Base-by-base conservation (phyloP, 106 monocot species). In the Agapanthus africanus region DNA sequence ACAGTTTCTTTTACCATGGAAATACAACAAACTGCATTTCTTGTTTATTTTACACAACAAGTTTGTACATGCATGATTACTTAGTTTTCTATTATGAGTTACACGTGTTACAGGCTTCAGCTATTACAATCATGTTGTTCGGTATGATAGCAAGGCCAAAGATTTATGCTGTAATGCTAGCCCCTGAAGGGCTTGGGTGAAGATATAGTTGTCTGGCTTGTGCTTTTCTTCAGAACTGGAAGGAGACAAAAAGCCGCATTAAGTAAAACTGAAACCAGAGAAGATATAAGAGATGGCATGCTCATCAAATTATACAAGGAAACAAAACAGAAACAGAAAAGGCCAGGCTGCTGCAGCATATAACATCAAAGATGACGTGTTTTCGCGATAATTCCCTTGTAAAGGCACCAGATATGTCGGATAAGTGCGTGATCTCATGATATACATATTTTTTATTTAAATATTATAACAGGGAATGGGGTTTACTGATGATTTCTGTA, bases 211-310 rank as follows among this genome's bases (percentile, higher is more conserved):
- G 62, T 25, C 54, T 71, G 76, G 52, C n/a, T 11, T 26, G 62
- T 28, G 65, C 59, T 32, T 56, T 59, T 80, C 60, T 37, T 70
- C 14, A 27, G 8, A 59, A 71, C 80, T 80, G 52, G 39, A 27
- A 59, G 22, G 25, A 35, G n/a, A 37, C n/a, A n/a, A n/a, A 32
- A 47, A 68, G 1, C 9, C 21, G 35, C 9, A 10, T 11, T 19
- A 21, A 50, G 33, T 22, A 36, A 35, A 9, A 25, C 9, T 2
- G 36, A 28, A 32, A 61, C 2, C 19, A 27, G n/a, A n/a, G n/a
- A 57, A 30, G 15, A n/a, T 31, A 1, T n/a, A 30, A 57, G 11
- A 57, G 23, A 25, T 52, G 23, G 52, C 52, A 26, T 52, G 52
- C 26, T 52, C 32, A 59, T 59, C 31, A 13, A 59, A 59, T 31